These are phyloP conservation scores for Thraustotheca clavata DNA, from an alignment of 352 stramenopile species.

Conservation along the genomic window DNA sequence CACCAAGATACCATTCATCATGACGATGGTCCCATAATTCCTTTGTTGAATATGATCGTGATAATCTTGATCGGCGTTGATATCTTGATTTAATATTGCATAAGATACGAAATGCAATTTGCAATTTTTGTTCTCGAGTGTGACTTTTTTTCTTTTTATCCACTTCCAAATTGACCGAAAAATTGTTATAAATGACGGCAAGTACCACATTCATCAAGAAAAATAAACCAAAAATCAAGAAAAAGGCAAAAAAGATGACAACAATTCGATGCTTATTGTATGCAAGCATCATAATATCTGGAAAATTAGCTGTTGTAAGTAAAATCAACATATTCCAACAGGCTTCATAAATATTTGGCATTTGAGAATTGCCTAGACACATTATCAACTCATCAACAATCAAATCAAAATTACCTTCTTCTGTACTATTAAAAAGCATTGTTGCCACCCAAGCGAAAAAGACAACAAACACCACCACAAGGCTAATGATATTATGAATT, in stretches of 20 bases:
- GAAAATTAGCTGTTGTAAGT: constrained; percentile 72
- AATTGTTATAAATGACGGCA: constrained; percentile 63
- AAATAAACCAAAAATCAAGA: constrained; percentile 54
- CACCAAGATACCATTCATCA: constrained; percentile 18
- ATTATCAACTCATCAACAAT: background rate
- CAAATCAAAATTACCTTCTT: constrained; percentile 26
- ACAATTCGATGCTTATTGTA: constrained; percentile 41
- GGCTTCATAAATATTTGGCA: constrained; percentile 40
- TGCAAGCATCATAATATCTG: constrained; percentile 68
- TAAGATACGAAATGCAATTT: constrained; percentile 16
- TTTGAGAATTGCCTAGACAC: constrained; percentile 29
- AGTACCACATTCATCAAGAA: constrained; percentile 79
- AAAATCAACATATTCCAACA: constrained; percentile 58
- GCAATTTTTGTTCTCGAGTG: constrained; percentile 13
- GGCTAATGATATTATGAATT: constrained; percentile 17
- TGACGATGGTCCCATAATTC: constrained; percentile 19
- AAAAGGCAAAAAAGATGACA: constrained; percentile 65
- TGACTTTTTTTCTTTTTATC: background rate
- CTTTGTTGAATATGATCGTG: constrained; percentile 11
- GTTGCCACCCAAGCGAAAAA: constrained; percentile 47
- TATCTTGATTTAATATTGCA: constrained; percentile 3
- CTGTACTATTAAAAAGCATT: constrained; percentile 51
- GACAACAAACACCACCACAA: constrained; percentile 43
- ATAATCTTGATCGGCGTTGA: background rate
- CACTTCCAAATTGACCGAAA: constrained; percentile 1